These are phyloP conservation scores for Xylaria bambusicola DNA, from an alignment of 495 filamentous ascomycete species.

Conservation along the genomic window DNA sequence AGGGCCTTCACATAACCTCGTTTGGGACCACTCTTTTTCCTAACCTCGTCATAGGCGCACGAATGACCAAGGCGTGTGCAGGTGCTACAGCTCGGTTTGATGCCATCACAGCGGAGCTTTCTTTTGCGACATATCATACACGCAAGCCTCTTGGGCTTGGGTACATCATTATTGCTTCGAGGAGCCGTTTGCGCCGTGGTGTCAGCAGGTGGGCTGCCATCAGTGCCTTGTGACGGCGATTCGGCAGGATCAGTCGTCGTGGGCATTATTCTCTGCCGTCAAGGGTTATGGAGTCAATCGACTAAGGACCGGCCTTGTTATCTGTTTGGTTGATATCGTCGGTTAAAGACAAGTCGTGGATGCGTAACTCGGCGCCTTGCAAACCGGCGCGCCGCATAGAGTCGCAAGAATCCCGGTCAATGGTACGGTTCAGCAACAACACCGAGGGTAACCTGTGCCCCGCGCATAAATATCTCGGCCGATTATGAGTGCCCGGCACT, in stretches of 20 bases:
- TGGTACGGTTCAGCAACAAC: background rate
- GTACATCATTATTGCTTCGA: conserved; percentile 57
- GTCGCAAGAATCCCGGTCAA: conserved; percentile 1
- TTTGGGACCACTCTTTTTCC: conserved; percentile 97
- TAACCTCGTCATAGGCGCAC: conserved; percentile 93
- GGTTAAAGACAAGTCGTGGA: background rate
- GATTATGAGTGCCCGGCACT: background rate
- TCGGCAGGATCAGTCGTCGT: conserved; percentile 23
- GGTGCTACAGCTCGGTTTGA: conserved; percentile 86
- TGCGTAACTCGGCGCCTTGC: background rate
- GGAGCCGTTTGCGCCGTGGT: conserved; percentile 16
- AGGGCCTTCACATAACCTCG: conserved; percentile 97
- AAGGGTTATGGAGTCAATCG: background rate
- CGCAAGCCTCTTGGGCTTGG: conserved; percentile 91
- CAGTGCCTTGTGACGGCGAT: conserved; percentile 30
- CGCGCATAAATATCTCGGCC: background rate
- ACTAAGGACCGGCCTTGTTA: background rate
- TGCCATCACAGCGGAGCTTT: conserved; percentile 81
- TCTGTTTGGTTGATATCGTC: background rate
- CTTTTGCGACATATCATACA: conserved; percentile 93
- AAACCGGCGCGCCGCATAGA: conserved; percentile 2
- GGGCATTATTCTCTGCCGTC: background rate
- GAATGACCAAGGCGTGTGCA: conserved; percentile 86
- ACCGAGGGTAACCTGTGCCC: background rate
- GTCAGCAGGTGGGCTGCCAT: conserved; percentile 30